Base-by-base conservation (phyloP, 768 basidiomycete species). In the Gyrodon lividus region DNA sequence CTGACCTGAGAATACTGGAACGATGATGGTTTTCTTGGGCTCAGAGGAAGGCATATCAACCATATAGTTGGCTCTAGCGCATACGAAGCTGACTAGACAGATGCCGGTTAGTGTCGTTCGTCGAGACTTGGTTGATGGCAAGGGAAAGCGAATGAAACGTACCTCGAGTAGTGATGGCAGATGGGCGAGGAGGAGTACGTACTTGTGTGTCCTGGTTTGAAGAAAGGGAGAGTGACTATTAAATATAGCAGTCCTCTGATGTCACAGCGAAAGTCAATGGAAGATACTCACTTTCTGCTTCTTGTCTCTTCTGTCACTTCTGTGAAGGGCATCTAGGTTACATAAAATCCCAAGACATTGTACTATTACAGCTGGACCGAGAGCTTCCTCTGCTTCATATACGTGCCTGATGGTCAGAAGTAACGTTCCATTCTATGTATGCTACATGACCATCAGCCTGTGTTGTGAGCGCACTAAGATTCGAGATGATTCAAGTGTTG, bases 1-100 rank as follows among this genome's bases (percentile, higher is more conserved):
- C 59, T 85, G 83, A 6, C 83, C 82, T 39, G 78, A 72, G 57
- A 85, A 85, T 16, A 82, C 64, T 4, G 79, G 83, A 40, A 84
- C 58, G 23, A 58, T 12, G 52, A 69, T 26, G 6, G 34, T 46
- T 19, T n/a, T 37, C 8, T 9, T 39, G 0, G 28, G 12, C 23
- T 44, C 41, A 47, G 51, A 47, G 55, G 37, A 28, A 23, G 34
- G 20, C 57, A 60, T 61, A 10, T 44, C 23, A 28, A 26, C 40
- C 39, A 13, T 43, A 26, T 23, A 43, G n/a, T n/a, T 9, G 28
- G 39, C 31, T n/a, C 23, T 30, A 24, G 6, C 40, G 22, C 10
- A 16, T 34, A 22, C 6, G 6, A 42, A 19, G n/a, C 53, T 55
- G 44, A 8, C 28, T 37, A 24, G 6, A 22, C 16, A 17, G 5